Conservation (phyloP, 441 rosid genomes). For the Croton setiger region DNA sequence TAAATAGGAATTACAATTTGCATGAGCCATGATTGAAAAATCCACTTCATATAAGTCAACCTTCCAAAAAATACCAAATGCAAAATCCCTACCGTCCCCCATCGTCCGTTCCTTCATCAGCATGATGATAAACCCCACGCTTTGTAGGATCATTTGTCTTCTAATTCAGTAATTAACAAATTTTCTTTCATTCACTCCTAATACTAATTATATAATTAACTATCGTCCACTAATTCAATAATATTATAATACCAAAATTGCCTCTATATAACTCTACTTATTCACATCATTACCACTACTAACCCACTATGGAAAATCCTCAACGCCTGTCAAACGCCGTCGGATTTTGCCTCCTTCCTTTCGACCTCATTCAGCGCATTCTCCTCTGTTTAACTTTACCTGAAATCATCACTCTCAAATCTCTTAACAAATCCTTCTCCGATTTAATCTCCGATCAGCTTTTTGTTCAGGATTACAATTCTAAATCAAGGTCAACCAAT, state of each 20-base stretch:
- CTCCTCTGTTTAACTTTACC: constrained; percentile 55
- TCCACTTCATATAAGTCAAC: constrained; percentile 1
- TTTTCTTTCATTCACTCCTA: neutral
- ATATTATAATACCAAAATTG: neutral
- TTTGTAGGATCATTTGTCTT: constrained; percentile 24
- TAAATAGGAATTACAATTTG: no score
- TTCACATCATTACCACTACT: neutral
- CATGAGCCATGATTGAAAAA: neutral
- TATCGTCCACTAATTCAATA: no score
- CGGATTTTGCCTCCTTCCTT: constrained; percentile 78
- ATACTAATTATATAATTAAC: neutral
- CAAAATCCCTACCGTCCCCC: constrained; percentile 7
- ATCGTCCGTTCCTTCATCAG: constrained; percentile 25
- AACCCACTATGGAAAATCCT: constrained; percentile 27
- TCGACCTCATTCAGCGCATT: constrained; percentile 61
- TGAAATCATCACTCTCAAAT: constrained; percentile 52
- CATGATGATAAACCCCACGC: constrained; percentile 15
- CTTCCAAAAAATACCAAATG: neutral
- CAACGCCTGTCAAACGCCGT: constrained; percentile 24
- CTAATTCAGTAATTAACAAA: neutral
- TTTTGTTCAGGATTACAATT: constrained; percentile 50
- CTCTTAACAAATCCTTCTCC: constrained; percentile 44
- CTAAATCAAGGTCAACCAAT: constrained; percentile 37
- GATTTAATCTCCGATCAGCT: constrained; percentile 43
- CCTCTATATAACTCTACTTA: neutral